A percentile compares a stretch with the other conserved stretches of the same genome.
Conservation (phyloP, 139 green algal species). For the Coccomyxa sp. region DNA sequence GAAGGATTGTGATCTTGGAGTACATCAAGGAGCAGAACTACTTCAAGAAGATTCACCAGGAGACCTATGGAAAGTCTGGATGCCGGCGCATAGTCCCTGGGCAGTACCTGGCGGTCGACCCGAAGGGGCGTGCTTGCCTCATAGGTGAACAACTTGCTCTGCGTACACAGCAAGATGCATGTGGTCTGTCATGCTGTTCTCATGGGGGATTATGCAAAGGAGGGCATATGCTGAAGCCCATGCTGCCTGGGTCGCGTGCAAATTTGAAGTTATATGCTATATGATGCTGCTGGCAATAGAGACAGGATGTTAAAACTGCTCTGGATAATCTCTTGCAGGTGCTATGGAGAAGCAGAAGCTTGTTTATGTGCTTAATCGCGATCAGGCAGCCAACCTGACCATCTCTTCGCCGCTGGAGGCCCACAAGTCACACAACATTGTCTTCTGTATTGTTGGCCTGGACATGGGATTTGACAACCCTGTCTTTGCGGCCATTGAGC, state of each 20-base stretch:
- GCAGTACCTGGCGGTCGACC: constrained; percentile 88
- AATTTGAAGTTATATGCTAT: too few species aligned
- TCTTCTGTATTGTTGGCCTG: constrained; percentile 77
- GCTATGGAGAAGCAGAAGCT: constrained; percentile 98
- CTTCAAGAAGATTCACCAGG: constrained; percentile 86
- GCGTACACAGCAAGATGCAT: background rate
- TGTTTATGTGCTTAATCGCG: constrained; percentile 97
- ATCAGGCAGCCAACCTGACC: constrained; percentile 89
- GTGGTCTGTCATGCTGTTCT: background rate
- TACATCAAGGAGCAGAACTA: constrained; percentile 79
- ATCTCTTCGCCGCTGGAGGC: constrained; percentile 97
- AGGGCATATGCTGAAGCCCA: too few species aligned
- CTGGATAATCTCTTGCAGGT: background rate
- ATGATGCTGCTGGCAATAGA: too few species aligned
- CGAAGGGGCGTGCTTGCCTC: constrained; percentile 92
- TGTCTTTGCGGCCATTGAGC: constrained; percentile 96
- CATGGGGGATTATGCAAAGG: too few species aligned
- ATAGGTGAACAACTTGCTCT: constrained; percentile 41
- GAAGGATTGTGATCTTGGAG: constrained; percentile 93
- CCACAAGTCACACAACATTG: constrained; percentile 89
- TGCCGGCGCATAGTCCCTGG: constrained; percentile 92
- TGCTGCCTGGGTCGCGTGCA: too few species aligned
- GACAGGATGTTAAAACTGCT: too few species aligned
- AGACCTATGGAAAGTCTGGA: constrained; percentile 95
- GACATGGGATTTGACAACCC: constrained; percentile 99